Evolutionary conservation across 352 stramenopile species (phyloP).

Genomic region (Pythium scleroteichum): DNA sequence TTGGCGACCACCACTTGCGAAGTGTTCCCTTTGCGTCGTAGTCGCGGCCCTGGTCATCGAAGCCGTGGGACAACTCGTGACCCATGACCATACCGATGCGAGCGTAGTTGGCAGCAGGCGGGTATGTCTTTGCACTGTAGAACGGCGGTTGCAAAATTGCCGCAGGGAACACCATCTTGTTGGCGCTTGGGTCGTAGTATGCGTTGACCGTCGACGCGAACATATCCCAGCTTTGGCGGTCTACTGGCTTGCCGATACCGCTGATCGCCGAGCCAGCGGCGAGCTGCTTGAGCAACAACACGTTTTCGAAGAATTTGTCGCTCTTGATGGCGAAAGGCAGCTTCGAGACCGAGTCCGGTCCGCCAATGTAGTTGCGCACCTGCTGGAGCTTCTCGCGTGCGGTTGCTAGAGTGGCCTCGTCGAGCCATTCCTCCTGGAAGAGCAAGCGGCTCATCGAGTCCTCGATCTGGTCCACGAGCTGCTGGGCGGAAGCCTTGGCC

Average conservation of each 20-base stretch:
- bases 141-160: constrained; percentile 91
- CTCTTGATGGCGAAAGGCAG: constrained; percentile 54
- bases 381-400: constrained; percentile 88
- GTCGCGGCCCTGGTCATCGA: constrained; percentile 92
- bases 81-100: constrained; percentile 92
- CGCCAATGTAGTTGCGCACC: constrained; percentile 85
- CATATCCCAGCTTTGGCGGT: constrained; percentile 82
- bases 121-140: constrained; percentile 75
- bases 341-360: constrained; percentile 42
- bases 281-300: constrained; percentile 42
- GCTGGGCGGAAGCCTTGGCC: constrained; percentile 70
- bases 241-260: constrained; percentile 45
- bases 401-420: constrained; percentile 72
- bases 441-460: constrained; percentile 77
- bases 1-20: constrained; percentile 89
- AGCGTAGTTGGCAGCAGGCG: constrained; percentile 90
- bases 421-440: constrained; percentile 89
- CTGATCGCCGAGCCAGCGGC: constrained; percentile 32
- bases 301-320: constrained; percentile 59
- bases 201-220: constrained; percentile 92
- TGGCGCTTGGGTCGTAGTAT: constrained; percentile 63
- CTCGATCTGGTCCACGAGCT: constrained; percentile 87
- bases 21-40: constrained; percentile 86
- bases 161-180: constrained; percentile 93
- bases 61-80: constrained; percentile 94